Percentiles rank a stretch among this genome's conserved stretches.
phyloP scores from a whole-genome alignment of 352 stramenopile species.

The Globisporangium irregulare region DNA sequence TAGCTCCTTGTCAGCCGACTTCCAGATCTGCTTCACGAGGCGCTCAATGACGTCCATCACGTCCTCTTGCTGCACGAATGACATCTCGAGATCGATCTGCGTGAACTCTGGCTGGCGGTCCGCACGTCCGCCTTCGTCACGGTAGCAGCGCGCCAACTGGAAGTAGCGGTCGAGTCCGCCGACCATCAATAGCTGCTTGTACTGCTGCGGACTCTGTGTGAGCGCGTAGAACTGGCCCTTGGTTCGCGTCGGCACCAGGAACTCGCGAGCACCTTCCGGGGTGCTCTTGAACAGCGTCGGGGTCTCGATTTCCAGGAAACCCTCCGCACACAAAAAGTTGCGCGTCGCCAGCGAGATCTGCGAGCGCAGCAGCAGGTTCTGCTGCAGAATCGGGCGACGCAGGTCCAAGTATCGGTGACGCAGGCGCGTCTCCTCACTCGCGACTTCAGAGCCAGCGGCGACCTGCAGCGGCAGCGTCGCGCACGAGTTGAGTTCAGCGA shows the following conservation, averaged over 20 bases:
- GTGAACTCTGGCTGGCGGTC: constrained; percentile 91
- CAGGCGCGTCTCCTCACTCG: constrained; percentile 75
- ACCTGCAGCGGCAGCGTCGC: constrained; percentile 63
- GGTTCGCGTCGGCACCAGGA: constrained; percentile 75
- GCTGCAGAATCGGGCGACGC: constrained; percentile 65
- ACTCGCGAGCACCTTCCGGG: constrained; percentile 83
- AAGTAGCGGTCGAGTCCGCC: constrained; percentile 87
- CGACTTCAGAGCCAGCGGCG: constrained; percentile 43
- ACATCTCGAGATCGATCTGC: constrained; percentile 91
- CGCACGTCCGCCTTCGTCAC: constrained; percentile 82
- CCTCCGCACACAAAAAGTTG: constrained; percentile 64
- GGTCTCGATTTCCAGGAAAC: constrained; percentile 88
- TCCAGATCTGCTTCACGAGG: constrained; percentile 69
- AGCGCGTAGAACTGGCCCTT: constrained; percentile 82
- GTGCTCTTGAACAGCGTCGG: constrained; percentile 88
- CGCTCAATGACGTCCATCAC: constrained; percentile 76
- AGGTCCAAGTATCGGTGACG: constrained; percentile 82
- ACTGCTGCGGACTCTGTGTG: constrained; percentile 89
- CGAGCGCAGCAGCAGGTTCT: constrained; percentile 78
- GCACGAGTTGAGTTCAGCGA: constrained; percentile 63
- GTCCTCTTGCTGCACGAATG: constrained; percentile 71
- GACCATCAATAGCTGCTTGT: constrained; percentile 92
- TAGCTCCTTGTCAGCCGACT: constrained; percentile 43
- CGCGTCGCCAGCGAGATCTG: constrained; percentile 65
- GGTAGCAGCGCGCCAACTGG: constrained; percentile 88